Evolutionary conservation across 2,329 filamentous ascomycete species (phyloP), one percentile per base, ranked within the genome.

Genomic region (Sarocladiaceae sp.): DNA sequence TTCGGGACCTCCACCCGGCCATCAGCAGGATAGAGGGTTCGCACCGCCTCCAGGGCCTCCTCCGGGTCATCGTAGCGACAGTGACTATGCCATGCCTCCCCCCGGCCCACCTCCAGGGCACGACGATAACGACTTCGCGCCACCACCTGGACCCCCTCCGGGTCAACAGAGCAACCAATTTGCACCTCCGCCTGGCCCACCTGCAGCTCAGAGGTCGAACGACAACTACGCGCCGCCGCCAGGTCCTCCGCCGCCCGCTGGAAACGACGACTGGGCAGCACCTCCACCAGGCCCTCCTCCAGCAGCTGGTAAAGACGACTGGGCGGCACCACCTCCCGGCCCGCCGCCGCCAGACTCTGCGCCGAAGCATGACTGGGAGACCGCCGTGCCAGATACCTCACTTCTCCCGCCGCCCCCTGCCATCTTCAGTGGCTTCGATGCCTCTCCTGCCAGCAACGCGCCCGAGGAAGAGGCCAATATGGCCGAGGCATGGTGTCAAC

Each of bases 371-470:
- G 82, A 88, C 67, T 91, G 88, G 88, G 76, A 84, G 58, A 63
- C 78, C 6, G 79, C 84, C 3, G 85, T 90, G 1, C 86, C 87
- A 0, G 87, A 91, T 65, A 90, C 82, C 1, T 75, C 86, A 1
- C 75, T 88, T 10, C 80, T 91, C 39, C 87, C 87, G 1, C 87
- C 87, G 0, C 88, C 88, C 1, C 88, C 88, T 0, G 78, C 79
- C 26, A 77, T 90, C 63, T 83, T 83, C 66, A 70, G 69, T 51
- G 80, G 80, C 47, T 82, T 83, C 60, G 82, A 88, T 54, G 70
- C 66, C 28, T 90, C 86, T 12, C 82, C 83, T 0, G 78, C 84
- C 2, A 84, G 82, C 62, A 93, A 93, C 66, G 84, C 88, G 1
- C 79, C 79, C 2, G 76, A 79, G 57, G 74, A 76, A 48, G 80